Base-by-base conservation (phyloP, 108 stramenopile species). In the Ochromonas danica region DNA sequence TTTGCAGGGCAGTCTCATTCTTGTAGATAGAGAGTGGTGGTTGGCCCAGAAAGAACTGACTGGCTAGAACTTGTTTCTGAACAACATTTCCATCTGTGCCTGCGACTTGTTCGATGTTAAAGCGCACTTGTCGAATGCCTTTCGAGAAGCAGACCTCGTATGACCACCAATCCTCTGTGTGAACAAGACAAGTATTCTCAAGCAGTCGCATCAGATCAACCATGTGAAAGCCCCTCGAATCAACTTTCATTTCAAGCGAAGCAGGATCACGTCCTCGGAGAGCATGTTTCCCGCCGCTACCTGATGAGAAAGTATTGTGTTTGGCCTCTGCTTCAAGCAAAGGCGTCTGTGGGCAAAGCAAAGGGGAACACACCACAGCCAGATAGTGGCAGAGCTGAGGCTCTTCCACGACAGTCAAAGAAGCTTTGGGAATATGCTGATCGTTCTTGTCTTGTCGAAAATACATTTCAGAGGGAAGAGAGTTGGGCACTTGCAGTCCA, bases 91-190 rank as follows among this genome's bases (percentile, higher is more conserved):
- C 63, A 67, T 67, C 63, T 14, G 63, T 3, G 6, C 6, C 6
- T 36, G 63, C 10, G 31, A 25, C 25, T 36, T 28, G 27, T 67
- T 67, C 63, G 10, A 31, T 10, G 31, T 31, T 36, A 25, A 67
- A 67, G 17, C 31, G 17, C 6, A 67, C 63, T 67, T 67, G 63
- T 31, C 63, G 63, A 31, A 67, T 25, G 25, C 63, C 63, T 28
- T 36, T 67, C 3, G 3, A 6, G 25, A 67, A 35, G 25, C 63
- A 67, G 6, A 35, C 3, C 31, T 67, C 63, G 31, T 67, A 67
- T 28, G 63, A 14, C 63, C 63, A 67, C 63, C 63, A 67, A 28
- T 67, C 63, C 31, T 67, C 63, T 67, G 27, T 3, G 3, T 67
- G 3, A 3, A 67, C 6, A 28, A 67, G 17, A 67, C 63, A 67